Evolutionary conservation across 306 rosid species (phyloP).

Genomic region (Trifolium dubium): DNA sequence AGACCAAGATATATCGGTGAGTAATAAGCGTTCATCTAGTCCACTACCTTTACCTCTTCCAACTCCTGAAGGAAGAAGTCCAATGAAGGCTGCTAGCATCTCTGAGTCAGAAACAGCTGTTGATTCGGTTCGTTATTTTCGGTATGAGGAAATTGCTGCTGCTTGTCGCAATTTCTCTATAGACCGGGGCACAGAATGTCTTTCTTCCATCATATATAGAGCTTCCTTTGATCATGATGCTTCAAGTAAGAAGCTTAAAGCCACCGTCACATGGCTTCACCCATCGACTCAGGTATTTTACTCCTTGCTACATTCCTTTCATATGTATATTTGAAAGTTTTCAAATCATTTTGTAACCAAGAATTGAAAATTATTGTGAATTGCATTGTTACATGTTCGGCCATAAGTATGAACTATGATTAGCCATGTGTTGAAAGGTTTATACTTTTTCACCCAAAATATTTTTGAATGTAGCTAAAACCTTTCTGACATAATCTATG

Average conservation of each 20-base stretch:
- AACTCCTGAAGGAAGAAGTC: constrained; percentile 49
- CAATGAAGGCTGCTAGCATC: constrained; percentile 57
- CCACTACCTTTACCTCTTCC: constrained; percentile 92
- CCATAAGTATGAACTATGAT: background rate
- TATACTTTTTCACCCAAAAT: background rate
- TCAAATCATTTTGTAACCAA: background rate
- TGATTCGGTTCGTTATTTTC: constrained; percentile 55
- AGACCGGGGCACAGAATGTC: constrained; percentile 64
- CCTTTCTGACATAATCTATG: background rate
- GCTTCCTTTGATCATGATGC: constrained; percentile 79
- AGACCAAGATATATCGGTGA: constrained; percentile 45
- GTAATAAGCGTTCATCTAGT: constrained; percentile 48
- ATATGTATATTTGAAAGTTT: background rate
- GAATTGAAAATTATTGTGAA: background rate
- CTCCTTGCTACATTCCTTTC: constrained; percentile 18
- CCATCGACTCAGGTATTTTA: constrained; percentile 69
- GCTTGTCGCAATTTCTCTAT: constrained; percentile 82
- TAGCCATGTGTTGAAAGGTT: background rate
- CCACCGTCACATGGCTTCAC: constrained; percentile 76
- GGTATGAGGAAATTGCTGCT: constrained; percentile 64
- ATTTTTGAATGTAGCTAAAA: background rate
- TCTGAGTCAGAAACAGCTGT: constrained; percentile 29
- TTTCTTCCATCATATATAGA: constrained; percentile 65
- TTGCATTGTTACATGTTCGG: background rate
- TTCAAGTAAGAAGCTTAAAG: constrained; percentile 70